Evolutionary conservation across 176 grass and related monocot species (phyloP).

Genomic region (Pontederia crassipes): DNA sequence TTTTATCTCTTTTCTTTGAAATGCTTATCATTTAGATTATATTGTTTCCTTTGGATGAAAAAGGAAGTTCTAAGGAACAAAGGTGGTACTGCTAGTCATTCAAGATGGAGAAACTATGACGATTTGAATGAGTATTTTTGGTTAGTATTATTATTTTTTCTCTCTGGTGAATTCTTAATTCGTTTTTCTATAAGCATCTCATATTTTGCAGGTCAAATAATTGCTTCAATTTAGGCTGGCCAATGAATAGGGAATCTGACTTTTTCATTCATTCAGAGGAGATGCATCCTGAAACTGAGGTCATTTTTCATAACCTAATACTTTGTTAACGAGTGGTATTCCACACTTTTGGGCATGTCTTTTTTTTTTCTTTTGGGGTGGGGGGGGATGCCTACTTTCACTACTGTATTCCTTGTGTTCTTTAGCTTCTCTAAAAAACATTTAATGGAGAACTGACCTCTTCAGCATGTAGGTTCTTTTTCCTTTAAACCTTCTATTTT

Average conservation of each 20-base stretch:
- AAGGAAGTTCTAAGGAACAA: constrained; percentile 69
- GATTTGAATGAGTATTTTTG: constrained; percentile 97
- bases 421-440: no score
- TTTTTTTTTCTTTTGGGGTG: no score
- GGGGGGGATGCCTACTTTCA: no score
- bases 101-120: constrained; percentile 96
- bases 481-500: no score
- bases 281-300: constrained; percentile 13
- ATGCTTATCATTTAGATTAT: neutral
- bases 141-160: constrained; percentile 33
- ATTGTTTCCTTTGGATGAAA: constrained; percentile 30
- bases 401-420: no score
- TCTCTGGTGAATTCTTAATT: neutral
- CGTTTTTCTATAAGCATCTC: constrained; percentile 4
- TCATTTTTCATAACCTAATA: constrained; percentile 17
- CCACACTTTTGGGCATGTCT: no score
- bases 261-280: constrained; percentile 32
- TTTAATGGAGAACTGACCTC: no score
- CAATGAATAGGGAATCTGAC: constrained; percentile 27
- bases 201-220: constrained; percentile 60
- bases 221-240: constrained; percentile 74
- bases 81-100: constrained; percentile 66
- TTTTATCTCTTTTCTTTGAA: constrained; percentile 1
- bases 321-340: no score
- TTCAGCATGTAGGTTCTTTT: no score